These are phyloP conservation scores for Myriosclerotinia curreyana DNA, from an alignment of 2,329 filamentous ascomycete species.

Conservation along the genomic window DNA sequence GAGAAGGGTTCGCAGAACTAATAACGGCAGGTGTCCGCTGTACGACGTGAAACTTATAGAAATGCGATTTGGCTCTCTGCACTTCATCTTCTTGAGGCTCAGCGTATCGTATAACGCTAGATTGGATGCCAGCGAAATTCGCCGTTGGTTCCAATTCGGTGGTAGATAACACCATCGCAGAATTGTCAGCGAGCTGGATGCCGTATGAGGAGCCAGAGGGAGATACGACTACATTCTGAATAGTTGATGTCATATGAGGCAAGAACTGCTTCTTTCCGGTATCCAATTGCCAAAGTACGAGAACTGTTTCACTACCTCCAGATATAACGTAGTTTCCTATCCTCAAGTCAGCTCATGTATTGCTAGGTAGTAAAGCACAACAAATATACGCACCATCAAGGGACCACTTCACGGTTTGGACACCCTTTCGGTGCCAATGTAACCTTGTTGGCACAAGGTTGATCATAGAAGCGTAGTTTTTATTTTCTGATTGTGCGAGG, in stretches of 20 bases:
- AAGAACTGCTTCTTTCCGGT: slow-evolving; percentile 79
- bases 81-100: slow-evolving; percentile 54
- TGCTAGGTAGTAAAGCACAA: background rate
- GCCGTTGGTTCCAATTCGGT: slow-evolving; percentile 81
- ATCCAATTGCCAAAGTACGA: slow-evolving; percentile 91
- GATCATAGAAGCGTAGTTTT: slow-evolving; percentile 29
- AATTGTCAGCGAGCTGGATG: slow-evolving; percentile 87
- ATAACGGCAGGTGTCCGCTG: slow-evolving; percentile 56
- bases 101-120: slow-evolving; percentile 50
- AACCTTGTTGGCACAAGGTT: slow-evolving; percentile 58
- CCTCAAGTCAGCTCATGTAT: slow-evolving; percentile 36
- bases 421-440: slow-evolving; percentile 88
- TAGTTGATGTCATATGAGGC: slow-evolving; percentile 82
- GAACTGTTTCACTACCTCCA: slow-evolving; percentile 82
- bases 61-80: slow-evolving; percentile 44
- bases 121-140: slow-evolving; percentile 81
- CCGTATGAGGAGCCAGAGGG: slow-evolving; percentile 76
- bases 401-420: slow-evolving; percentile 87
- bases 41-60: slow-evolving; percentile 33
- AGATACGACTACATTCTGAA: slow-evolving; percentile 83
- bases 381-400: slow-evolving; percentile 64
- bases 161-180: slow-evolving; percentile 84
- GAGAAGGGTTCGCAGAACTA: slow-evolving; percentile 60
- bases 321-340: slow-evolving; percentile 90
- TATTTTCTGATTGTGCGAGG: slow-evolving; percentile 44